Conservation (phyloP, 192 early-diverging fungal genomes). For the Borealophlyctis nickersoniae region DNA sequence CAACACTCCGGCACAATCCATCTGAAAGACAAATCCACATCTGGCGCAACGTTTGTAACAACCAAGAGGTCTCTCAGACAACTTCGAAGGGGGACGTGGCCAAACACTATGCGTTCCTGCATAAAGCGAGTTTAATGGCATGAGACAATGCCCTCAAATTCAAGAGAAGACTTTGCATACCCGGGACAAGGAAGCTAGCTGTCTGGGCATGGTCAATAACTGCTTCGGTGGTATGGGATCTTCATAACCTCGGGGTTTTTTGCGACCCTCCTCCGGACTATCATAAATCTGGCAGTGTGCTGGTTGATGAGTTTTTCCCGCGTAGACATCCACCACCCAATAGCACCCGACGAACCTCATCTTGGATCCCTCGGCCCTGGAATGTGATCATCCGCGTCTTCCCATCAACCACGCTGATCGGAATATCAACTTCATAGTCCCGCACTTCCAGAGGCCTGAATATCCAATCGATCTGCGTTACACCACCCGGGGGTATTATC, state of each 20-base stretch:
- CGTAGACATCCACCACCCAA: neutral
- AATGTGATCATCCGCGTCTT: slow-evolving; percentile 48
- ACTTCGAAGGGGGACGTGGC: slow-evolving; percentile 42
- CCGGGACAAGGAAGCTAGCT: slow-evolving; percentile 35
- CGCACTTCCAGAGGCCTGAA: slow-evolving; percentile 49
- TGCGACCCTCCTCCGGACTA: too few species aligned
- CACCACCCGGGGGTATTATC: slow-evolving; percentile 34
- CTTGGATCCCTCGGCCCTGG: slow-evolving; percentile 35
- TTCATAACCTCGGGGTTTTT: slow-evolving; percentile 22
- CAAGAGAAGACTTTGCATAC: too few species aligned
- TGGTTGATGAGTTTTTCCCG: too few species aligned
- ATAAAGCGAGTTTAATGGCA: too few species aligned
- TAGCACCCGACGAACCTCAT: slow-evolving; percentile 8
- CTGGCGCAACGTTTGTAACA: slow-evolving; percentile 34
- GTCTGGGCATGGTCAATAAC: slow-evolving; percentile 30
- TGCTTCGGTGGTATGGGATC: slow-evolving; percentile 43
- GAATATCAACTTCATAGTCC: slow-evolving; percentile 50
- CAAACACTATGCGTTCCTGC: slow-evolving; percentile 51
- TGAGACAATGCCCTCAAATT: too few species aligned
- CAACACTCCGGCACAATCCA: slow-evolving; percentile 37
- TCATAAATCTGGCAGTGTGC: too few species aligned
- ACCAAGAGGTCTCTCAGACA: slow-evolving; percentile 40
- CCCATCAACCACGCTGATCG: slow-evolving; percentile 43
- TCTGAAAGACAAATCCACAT: slow-evolving; percentile 35
- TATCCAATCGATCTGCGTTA: slow-evolving; percentile 46